A percentile compares a stretch with the other conserved stretches of the same genome.
Evolutionary conservation across 2,329 filamentous ascomycete genomes (phyloP).

Genomic region (Clarireedia homoeocarpa): DNA sequence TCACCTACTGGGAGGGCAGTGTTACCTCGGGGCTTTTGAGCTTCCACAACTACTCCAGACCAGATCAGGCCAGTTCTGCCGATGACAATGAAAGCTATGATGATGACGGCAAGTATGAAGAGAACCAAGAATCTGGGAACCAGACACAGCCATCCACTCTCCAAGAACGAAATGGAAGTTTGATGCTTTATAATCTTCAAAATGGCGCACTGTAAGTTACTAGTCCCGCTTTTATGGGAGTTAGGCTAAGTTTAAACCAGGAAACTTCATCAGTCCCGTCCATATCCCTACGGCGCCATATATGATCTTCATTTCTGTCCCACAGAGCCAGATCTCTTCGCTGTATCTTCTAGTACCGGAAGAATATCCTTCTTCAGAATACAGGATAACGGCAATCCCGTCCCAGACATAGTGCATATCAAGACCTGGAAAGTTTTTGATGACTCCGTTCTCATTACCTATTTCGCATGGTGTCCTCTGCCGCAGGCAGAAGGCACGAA

Average conservation of each 20-base stretch:
- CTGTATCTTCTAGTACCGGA: constrained; percentile 71
- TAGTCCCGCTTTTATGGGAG: not conserved
- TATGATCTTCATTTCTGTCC: constrained; percentile 80
- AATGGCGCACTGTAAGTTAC: constrained; percentile 4
- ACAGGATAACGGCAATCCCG: constrained; percentile 4
- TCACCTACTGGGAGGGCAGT: not conserved
- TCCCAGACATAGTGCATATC: constrained; percentile 30
- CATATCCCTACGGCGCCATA: constrained; percentile 60
- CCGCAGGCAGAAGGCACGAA: not conserved
- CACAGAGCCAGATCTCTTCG: constrained; percentile 49
- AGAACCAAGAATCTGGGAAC: not conserved
- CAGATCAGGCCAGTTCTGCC: not conserved
- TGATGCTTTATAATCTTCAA: constrained; percentile 36
- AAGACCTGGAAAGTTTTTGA: constrained; percentile 43
- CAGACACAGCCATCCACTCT: constrained; percentile 30
- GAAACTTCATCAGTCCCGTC: constrained; percentile 47
- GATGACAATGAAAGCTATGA: not conserved
- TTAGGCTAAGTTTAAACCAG: constrained; percentile 31
- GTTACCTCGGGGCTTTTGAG: constrained; percentile 2
- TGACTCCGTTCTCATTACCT: constrained; percentile 14
- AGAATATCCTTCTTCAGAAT: constrained; percentile 57
- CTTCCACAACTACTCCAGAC: constrained; percentile 1
- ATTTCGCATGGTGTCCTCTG: constrained; percentile 15
- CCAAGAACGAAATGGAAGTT: constrained; percentile 65
- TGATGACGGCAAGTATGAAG: not conserved